Evolutionary conservation across 805 yeast genomes (phyloP).

Genomic region (Wickerhamiella nectarea): DNA sequence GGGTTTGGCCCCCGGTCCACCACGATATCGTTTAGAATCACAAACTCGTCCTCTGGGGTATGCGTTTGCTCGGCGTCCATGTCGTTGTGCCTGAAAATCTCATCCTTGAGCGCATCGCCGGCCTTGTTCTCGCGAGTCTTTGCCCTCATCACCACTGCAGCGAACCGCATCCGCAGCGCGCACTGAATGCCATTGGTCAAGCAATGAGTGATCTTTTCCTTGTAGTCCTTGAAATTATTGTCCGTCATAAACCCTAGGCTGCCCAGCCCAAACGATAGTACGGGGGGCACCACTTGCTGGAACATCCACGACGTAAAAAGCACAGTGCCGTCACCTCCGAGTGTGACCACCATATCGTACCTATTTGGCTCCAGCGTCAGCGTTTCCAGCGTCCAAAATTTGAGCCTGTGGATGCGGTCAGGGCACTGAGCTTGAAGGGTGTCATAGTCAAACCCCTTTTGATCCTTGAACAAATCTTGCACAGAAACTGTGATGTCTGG

Average conservation of each 20-base stretch:
- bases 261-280: constrained; percentile 76
- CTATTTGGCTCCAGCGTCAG: constrained; percentile 32
- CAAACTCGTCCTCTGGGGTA: constrained; percentile 30
- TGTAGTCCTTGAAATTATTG: constrained; percentile 63
- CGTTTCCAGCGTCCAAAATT: constrained; percentile 44
- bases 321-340: constrained; percentile 97
- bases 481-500: constrained; percentile 44
- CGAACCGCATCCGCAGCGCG: constrained; percentile 74
- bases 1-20: constrained; percentile 93
- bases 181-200: constrained; percentile 60
- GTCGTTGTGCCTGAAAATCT: constrained; percentile 25
- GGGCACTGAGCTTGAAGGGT: constrained; percentile 39
- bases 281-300: constrained; percentile 80
- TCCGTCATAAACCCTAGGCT: constrained; percentile 87
- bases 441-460: constrained; percentile 48
- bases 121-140: constrained; percentile 22
- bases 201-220: constrained; percentile 41
- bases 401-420: constrained; percentile 33
- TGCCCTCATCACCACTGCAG: constrained; percentile 47
- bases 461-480: constrained; percentile 49
- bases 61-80: constrained; percentile 16
- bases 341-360: constrained; percentile 68
- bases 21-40: constrained; percentile 78
- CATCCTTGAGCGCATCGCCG: constrained; percentile 26
- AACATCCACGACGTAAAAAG: constrained; percentile 76